Conservation (phyloP, 2,329 filamentous ascomycete genomes). For the Fusarium sp. region DNA sequence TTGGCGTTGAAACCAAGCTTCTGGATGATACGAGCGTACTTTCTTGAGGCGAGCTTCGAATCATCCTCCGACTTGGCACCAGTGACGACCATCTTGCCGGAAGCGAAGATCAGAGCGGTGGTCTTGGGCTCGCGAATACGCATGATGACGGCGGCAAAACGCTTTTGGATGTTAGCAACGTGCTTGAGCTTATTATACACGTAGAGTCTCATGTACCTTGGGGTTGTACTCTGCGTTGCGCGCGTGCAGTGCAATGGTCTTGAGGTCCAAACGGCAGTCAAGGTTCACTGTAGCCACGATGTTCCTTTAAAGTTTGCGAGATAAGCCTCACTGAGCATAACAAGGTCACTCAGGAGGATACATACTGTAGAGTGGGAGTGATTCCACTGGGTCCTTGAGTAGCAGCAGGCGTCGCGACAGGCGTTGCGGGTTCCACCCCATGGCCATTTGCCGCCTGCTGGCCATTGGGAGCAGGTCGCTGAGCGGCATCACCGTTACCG, state of each 20-base stretch:
- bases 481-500: slow-evolving; percentile 70
- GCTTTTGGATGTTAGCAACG: slow-evolving; percentile 66
- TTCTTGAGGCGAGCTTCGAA: slow-evolving; percentile 94
- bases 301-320: slow-evolving; percentile 75
- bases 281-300: slow-evolving; percentile 99
- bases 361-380: slow-evolving; percentile 96
- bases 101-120: slow-evolving; percentile 96
- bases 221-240: slow-evolving; percentile 99
- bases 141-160: slow-evolving; percentile 99
- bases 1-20: slow-evolving; percentile 99
- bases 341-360: slow-evolving; percentile 62
- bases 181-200: slow-evolving; percentile 8
- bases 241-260: slow-evolving; percentile 98
- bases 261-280: slow-evolving; percentile 95
- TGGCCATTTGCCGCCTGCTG: slow-evolving; percentile 73
- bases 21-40: slow-evolving; percentile 99
- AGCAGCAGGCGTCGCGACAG: slow-evolving; percentile 89
- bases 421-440: slow-evolving; percentile 89
- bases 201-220: slow-evolving; percentile 75
- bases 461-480: slow-evolving; percentile 56
- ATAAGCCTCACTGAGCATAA: slow-evolving; percentile 65
- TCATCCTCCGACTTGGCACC: slow-evolving; percentile 98
- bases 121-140: slow-evolving; percentile 99
- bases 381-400: slow-evolving; percentile 87
- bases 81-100: slow-evolving; percentile 99